Evolutionary conservation across 176 grass and related monocot genomes (phyloP).

Genomic region (Musa acuminata): DNA sequence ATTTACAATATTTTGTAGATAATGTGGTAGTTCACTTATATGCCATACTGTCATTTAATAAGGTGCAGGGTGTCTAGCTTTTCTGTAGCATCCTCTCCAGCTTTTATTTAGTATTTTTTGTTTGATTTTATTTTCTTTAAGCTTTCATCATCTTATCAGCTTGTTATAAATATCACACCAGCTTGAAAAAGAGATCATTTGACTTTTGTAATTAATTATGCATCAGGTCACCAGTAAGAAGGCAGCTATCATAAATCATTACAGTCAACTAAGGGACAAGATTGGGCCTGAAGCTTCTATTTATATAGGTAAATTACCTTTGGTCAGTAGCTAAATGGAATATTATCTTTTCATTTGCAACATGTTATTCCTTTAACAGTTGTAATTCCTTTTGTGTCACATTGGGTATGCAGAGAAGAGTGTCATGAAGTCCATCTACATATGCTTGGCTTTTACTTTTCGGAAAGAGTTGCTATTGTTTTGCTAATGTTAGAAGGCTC

Average conservation of each 20-base stretch:
- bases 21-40: conserved; percentile 10
- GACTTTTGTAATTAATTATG: conserved; percentile 19
- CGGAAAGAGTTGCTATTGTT: neutral
- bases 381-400: neutral
- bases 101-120: too few relatives aligned
- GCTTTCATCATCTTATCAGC: neutral
- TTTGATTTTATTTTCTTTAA: too few relatives aligned
- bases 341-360: neutral
- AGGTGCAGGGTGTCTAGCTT: neutral
- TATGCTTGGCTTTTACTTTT: neutral
- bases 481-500: too few relatives aligned
- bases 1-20: too few relatives aligned
- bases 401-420: neutral
- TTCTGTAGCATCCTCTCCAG: neutral
- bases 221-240: conserved; percentile 94
- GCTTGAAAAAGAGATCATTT: neutral
- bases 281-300: conserved; percentile 74
- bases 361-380: neutral
- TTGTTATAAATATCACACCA: neutral
- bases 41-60: neutral
- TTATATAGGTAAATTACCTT: conserved; percentile 44
- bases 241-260: conserved; percentile 75
- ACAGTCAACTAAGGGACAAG: conserved; percentile 75
- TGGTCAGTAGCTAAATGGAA: neutral
- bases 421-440: neutral